Base-by-base conservation (phyloP, 768 basidiomycete species). In the Rhodotorula paludigena region DNA sequence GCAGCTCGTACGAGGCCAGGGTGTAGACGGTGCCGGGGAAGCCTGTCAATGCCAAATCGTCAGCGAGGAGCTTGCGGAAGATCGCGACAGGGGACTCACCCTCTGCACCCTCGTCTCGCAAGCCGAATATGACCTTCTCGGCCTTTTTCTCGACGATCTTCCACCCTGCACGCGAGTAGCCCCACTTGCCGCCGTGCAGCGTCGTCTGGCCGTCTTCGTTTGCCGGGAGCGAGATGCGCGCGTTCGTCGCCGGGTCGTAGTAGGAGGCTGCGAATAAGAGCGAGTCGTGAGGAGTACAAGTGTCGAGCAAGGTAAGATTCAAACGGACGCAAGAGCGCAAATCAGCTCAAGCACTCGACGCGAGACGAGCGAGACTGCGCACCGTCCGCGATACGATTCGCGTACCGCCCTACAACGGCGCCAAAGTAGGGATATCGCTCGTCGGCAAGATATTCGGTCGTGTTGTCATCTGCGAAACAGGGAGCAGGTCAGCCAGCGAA, bases 11-110 rank as follows among this genome's bases (percentile, higher is more conserved):
- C 38, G 54, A 44, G 0, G 48, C 59, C 11, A 16, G 15, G 6
- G 60, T 61, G 48, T 49, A 18, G 48, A 66, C 60, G 11, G 60
- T 51, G 12, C 55, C 65, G 5, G 65, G 65, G 33, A 66, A 66
- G n/a, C 65, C 65, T 57, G 30, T 12, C 21, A 1, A 4, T 11
- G 25, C n/a, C 25, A 47, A 12, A n/a, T 47, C 45, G 3, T 7
- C 6, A 5, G 21, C 10, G 8, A 33, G 33, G 32, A 30, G 45
- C 32, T 5, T 5, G 20, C 23, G 23, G 28, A 42, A 14, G 7
- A 25, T 15, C 25, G 39, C 1, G 2, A 32, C 21, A 8, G 7
- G 9, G n/a, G n/a, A 15, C 33, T 28, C 25, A 65, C 64, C 64
- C 28, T 66, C 65, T 1, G 58, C 45, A 7, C 48, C 60, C 14